Base-by-base conservation (phyloP, 148 eudicot genomes). In the Drosera capensis region DNA sequence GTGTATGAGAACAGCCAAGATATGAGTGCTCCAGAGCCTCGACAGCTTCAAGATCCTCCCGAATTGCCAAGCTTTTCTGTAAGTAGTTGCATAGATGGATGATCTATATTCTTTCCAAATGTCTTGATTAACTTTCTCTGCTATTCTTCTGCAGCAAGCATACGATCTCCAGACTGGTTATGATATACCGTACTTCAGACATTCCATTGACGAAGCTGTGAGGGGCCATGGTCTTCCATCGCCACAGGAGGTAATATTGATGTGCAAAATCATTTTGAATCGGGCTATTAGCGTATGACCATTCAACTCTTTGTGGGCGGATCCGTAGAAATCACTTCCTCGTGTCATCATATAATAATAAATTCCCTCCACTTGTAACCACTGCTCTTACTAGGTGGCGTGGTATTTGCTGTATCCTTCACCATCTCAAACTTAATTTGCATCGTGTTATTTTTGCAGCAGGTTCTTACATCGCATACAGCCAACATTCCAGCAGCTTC, bases 181-280 rank as follows among this genome's bases (percentile, higher is more conserved):
- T 57, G 82, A 87, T 63, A 64, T 74, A 16, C 71, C 85, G 1
- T 87, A 82, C 54, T 74, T 74, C 50, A 75, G 83, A 61, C 74
- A 75, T 45, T 18, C 77, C 23, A 57, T 71, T 57, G 86, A 77
- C 67, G 96, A 83, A 45, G 64, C 80, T 56, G 63, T 64, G 17
- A 58, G 78, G 48, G 77, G 72, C 11, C 65, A 80, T 14, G 77
- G 72, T 20, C 55, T 77, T 9, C 79, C 71, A n/a, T n/a, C n/a
- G n/a, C n/a, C n/a, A 20, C 92, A 70, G 49, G 96, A 88, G 92
- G 96, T 87, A 16, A 31, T n/a, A n/a, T n/a, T n/a, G n/a, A n/a
- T 40, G 20, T 52, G 20, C 26, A 17, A 18, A n/a, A n/a, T n/a
- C n/a, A n/a, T n/a, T n/a, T n/a, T n/a, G n/a, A n/a, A n/a, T n/a